phyloP scores from a whole-genome alignment of 805 yeast genomes.

The Candida loeiensis region DNA sequence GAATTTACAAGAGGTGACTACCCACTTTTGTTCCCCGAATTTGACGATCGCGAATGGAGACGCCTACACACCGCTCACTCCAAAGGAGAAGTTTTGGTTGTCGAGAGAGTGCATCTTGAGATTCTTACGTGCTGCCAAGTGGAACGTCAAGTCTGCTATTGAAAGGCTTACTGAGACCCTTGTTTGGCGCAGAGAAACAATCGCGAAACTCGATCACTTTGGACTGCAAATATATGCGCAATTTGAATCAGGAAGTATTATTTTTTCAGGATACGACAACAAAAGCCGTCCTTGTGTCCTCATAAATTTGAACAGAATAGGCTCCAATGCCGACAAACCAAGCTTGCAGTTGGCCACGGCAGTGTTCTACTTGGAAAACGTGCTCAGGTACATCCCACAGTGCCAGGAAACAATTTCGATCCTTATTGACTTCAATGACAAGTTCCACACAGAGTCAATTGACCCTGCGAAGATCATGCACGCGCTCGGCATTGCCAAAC shows the following conservation, averaged over 20 bases:
- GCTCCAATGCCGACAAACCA: not conserved
- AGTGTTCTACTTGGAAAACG: constrained; percentile 77
- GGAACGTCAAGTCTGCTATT: constrained; percentile 71
- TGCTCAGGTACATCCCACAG: constrained; percentile 89
- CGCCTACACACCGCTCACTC: constrained; percentile 10
- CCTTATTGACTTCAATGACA: constrained; percentile 67
- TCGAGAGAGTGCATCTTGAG: constrained; percentile 88
- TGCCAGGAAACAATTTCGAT: constrained; percentile 94
- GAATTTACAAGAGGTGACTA: not conserved
- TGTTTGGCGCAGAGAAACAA: constrained; percentile 77
- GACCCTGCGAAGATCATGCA: constrained; percentile 42
- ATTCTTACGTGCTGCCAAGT: constrained; percentile 89
- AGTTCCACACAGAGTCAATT: constrained; percentile 30
- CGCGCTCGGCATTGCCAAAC: constrained; percentile 41
- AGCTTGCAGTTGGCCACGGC: constrained; percentile 4
- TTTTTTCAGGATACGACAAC: constrained; percentile 85
- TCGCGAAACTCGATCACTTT: constrained; percentile 42
- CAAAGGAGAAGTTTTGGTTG: constrained; percentile 81
- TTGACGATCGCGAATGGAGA: constrained; percentile 41
- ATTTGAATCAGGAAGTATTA: constrained; percentile 81
- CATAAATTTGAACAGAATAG: constrained; percentile 26
- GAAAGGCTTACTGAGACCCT: constrained; percentile 71
- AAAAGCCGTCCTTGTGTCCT: constrained; percentile 89
- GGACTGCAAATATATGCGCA: constrained; percentile 29
- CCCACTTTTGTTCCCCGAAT: constrained; percentile 30